A percentile compares a stretch with the other conserved stretches of the same genome.
Evolutionary conservation across 2,329 filamentous ascomycete genomes (phyloP).

Genomic region (Mycosphaerella arachidis): DNA sequence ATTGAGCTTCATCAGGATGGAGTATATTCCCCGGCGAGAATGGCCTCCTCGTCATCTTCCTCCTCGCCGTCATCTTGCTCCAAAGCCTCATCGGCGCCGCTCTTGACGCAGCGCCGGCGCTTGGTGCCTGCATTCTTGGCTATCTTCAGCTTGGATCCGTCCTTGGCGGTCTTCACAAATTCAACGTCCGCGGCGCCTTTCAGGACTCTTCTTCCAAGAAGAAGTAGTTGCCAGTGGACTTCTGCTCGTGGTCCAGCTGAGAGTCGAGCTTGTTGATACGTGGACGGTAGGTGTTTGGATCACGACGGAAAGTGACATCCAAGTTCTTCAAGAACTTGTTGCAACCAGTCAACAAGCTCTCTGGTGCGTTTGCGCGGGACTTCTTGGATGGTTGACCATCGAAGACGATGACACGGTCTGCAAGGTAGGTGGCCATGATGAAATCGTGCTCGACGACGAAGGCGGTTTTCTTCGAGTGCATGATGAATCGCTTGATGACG

Average conservation of each 20-base stretch:
- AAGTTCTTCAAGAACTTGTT: conserved; percentile 95
- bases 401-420: conserved; percentile 97
- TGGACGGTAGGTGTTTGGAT: conserved; percentile 90
- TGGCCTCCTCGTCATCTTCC: conserved; percentile 49
- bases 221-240: conserved; percentile 91
- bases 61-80: conserved; percentile 60
- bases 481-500: conserved; percentile 99
- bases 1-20: conserved; percentile 3
- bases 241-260: conserved; percentile 97
- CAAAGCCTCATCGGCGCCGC: conserved; percentile 52
- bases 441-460: conserved; percentile 99
- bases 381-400: conserved; percentile 88
- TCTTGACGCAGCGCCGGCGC: conserved; percentile 29
- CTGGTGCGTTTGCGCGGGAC: conserved; percentile 80
- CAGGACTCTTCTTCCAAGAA: conserved; percentile 85
- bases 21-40: conserved; percentile 1
- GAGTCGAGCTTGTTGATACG: conserved; percentile 97
- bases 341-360: conserved; percentile 91
- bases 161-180: conserved; percentile 6
- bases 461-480: conserved; percentile 99
- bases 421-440: conserved; percentile 82
- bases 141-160: conserved; percentile 6
- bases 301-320: conserved; percentile 96
- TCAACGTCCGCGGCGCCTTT: conserved; percentile 52
- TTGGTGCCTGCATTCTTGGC: conserved; percentile 25